Evolutionary conservation across 371 early-diverging fungal genomes (phyloP).

Genomic region (Nosema bombycis): DNA sequence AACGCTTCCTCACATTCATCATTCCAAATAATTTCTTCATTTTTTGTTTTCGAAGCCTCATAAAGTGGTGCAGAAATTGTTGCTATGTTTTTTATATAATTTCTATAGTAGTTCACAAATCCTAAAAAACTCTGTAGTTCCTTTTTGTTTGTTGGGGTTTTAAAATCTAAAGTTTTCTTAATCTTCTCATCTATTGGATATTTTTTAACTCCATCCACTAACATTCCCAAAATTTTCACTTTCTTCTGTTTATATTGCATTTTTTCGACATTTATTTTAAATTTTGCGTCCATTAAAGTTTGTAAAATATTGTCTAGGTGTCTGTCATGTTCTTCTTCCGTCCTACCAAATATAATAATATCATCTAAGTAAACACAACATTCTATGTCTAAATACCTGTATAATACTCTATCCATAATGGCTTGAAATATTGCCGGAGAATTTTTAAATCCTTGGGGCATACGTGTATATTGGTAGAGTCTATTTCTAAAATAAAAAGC

Average conservation of each 20-base stretch:
- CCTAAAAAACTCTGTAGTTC: slow-evolving; percentile 29
- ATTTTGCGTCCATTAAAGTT: neutral
- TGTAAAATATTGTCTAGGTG: slow-evolving; percentile 16
- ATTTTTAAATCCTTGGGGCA: slow-evolving; percentile 55
- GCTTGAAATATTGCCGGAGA: slow-evolving; percentile 51
- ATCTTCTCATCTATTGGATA: slow-evolving; percentile 32
- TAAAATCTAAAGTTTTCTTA: slow-evolving; percentile 39
- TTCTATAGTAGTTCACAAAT: slow-evolving; percentile 34
- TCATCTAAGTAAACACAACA: slow-evolving; percentile 26
- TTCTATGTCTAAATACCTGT: neutral
- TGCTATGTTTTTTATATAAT: slow-evolving; percentile 16
- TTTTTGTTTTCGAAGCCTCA: neutral
- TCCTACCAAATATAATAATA: slow-evolving; percentile 35
- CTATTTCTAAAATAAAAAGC: slow-evolving; percentile 24
- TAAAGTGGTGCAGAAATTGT: neutral
- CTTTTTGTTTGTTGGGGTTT: slow-evolving; percentile 12
- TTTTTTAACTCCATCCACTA: too few species aligned
- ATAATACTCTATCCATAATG: slow-evolving; percentile 39
- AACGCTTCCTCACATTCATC: slow-evolving; percentile 12
- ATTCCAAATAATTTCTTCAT: slow-evolving; percentile 1
- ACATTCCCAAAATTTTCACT: slow-evolving; percentile 3
- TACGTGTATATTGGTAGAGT: slow-evolving; percentile 26
- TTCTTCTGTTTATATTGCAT: too few species aligned
- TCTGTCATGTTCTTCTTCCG: slow-evolving; percentile 33
- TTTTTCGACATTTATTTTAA: neutral